Conservation (phyloP, 129 eudicot species). For the Pittosporum tobira region DNA sequence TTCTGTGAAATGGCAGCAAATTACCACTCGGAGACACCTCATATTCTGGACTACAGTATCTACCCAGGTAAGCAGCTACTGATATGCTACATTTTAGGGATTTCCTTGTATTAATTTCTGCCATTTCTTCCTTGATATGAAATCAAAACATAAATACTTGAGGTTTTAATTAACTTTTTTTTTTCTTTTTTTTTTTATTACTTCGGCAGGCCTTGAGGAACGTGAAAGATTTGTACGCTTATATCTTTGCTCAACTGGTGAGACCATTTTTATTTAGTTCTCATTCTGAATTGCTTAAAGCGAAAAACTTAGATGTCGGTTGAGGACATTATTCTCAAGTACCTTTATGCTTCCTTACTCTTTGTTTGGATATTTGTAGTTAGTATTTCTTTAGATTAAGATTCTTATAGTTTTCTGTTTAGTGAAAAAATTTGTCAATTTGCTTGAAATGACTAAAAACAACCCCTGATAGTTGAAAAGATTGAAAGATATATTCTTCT, state of each 20-base stretch:
- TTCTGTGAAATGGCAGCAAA: constrained; percentile 89
- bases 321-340: not conserved
- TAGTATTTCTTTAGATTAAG: too few relatives aligned
- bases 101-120: not conserved
- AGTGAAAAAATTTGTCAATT: too few relatives aligned
- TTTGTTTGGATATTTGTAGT: not conserved
- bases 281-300: not conserved
- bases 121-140: not conserved
- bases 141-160: not conserved
- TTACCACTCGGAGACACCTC: constrained; percentile 83
- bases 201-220: constrained; percentile 55
- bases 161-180: not conserved
- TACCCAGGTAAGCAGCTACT: constrained; percentile 60
- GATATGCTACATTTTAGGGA: too few relatives aligned
- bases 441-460: too few relatives aligned
- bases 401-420: too few relatives aligned
- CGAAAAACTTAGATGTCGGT: too few relatives aligned
- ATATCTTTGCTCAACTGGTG: constrained; percentile 69
- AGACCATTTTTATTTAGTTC: constrained; percentile 10
- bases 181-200: not conserved
- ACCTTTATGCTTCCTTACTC: too few relatives aligned
- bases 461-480: too few relatives aligned
- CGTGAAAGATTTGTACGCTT: constrained; percentile 50
- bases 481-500: too few relatives aligned
- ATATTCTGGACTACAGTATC: constrained; percentile 48